Evolutionary conservation across 768 basidiomycete species (phyloP).

Genomic region (Phlebiopsis flavidoalba): DNA sequence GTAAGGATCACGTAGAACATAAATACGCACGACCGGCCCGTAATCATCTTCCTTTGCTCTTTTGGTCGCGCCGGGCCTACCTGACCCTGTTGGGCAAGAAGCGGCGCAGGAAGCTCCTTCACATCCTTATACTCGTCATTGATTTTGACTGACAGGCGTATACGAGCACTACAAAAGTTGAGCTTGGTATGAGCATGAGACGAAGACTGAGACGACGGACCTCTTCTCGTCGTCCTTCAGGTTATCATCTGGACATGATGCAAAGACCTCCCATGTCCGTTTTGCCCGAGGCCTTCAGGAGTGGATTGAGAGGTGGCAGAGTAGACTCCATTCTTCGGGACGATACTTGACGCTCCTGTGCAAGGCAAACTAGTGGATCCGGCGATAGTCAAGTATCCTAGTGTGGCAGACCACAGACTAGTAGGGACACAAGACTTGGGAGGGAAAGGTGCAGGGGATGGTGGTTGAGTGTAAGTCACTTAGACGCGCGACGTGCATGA

Average conservation of each 20-base stretch:
- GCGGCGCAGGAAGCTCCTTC: slow-evolving; percentile 75
- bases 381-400: no score
- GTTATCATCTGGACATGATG: slow-evolving; percentile 55
- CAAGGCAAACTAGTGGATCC: no score
- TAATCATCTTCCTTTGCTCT: slow-evolving; percentile 60
- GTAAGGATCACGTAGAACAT: neutral
- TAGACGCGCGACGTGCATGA: neutral
- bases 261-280: slow-evolving; percentile 68
- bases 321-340: slow-evolving; percentile 24
- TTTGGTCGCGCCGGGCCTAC: slow-evolving; percentile 77
- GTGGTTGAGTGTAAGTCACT: neutral
- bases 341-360: neutral
- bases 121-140: slow-evolving; percentile 85
- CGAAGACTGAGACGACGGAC: slow-evolving; percentile 29
- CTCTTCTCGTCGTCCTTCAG: slow-evolving; percentile 67
- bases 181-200: neutral
- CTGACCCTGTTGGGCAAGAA: slow-evolving; percentile 75
- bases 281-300: slow-evolving; percentile 63
- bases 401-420: no score
- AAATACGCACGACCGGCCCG: slow-evolving; percentile 57
- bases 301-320: slow-evolving; percentile 61
- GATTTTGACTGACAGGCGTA: slow-evolving; percentile 80
- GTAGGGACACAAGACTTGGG: no score
- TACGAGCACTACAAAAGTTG: slow-evolving; percentile 44
- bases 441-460: no score